Percentiles rank a stretch among this genome's conserved stretches.
Evolutionary conservation across 2,329 filamentous ascomycete genomes (phyloP).

Genomic region (Cadophora sp.): DNA sequence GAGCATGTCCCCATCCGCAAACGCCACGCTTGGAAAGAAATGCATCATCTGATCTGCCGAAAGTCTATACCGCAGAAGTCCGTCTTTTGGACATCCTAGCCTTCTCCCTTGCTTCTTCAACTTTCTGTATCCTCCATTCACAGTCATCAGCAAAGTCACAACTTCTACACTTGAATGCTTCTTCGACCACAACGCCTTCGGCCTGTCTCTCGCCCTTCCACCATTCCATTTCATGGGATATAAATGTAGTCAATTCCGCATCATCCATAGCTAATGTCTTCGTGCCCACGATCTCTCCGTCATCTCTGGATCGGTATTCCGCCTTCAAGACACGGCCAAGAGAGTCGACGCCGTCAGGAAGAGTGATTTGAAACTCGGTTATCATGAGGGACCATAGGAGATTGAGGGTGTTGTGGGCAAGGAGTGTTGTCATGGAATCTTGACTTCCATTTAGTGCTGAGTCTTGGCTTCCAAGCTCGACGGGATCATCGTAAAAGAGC

Average conservation of each 20-base stretch:
- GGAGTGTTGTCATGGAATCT: slow-evolving; percentile 49
- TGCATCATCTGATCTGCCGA: background rate
- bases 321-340: slow-evolving; percentile 63
- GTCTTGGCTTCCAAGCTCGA: slow-evolving; percentile 39
- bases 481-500: slow-evolving; percentile 58
- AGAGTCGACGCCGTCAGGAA: slow-evolving; percentile 57
- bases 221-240: slow-evolving; percentile 78
- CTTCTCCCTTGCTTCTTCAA: slow-evolving; percentile 58
- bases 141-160: slow-evolving; percentile 86
- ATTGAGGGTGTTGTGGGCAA: slow-evolving; percentile 63
- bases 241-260: slow-evolving; percentile 66
- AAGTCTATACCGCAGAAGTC: slow-evolving; percentile 20
- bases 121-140: slow-evolving; percentile 75
- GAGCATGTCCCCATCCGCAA: background rate
- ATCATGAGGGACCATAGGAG: slow-evolving; percentile 70
- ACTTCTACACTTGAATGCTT: slow-evolving; percentile 85
- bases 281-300: slow-evolving; percentile 60
- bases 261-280: slow-evolving; percentile 72
- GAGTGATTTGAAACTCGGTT: slow-evolving; percentile 56
- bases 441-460: slow-evolving; percentile 39
- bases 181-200: slow-evolving; percentile 78
- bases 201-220: slow-evolving; percentile 81
- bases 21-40: background rate
- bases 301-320: slow-evolving; percentile 56
- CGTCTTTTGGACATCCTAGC: slow-evolving; percentile 31